Percentiles rank a stretch among this genome's conserved stretches.
phyloP scores from a whole-genome alignment of 202 grass and related monocot species.

The Zizania palustris region DNA sequence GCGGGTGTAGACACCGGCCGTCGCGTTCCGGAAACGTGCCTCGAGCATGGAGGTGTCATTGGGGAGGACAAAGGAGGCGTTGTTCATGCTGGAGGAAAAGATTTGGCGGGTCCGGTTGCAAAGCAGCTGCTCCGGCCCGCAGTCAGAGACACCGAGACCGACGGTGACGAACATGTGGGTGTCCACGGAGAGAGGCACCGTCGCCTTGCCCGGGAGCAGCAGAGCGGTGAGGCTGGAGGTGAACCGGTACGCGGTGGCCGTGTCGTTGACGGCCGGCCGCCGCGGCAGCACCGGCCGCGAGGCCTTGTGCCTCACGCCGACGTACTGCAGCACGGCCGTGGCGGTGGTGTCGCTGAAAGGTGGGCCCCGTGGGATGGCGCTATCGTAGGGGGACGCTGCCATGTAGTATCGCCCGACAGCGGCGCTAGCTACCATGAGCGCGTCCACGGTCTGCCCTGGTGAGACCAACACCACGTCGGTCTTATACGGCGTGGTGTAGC shows the following conservation, averaged over 20 bases:
- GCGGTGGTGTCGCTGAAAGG: slow-evolving; percentile 22
- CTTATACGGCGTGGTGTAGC: slow-evolving; percentile 51
- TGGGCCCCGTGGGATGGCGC: not conserved
- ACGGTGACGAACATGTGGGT: slow-evolving; percentile 60
- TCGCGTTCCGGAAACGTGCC: slow-evolving; percentile 1
- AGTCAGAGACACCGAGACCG: slow-evolving; percentile 42
- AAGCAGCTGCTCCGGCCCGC: slow-evolving; percentile 28
- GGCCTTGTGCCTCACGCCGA: not conserved
- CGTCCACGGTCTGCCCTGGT: slow-evolving; percentile 60
- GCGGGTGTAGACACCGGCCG: slow-evolving; percentile 43
- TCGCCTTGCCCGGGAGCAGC: slow-evolving; percentile 23
- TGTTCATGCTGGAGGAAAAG: slow-evolving; percentile 74
- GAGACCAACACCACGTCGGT: slow-evolving; percentile 49
- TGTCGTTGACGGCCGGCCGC: slow-evolving; percentile 41
- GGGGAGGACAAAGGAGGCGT: slow-evolving; percentile 56
- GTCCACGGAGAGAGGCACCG: slow-evolving; percentile 52
- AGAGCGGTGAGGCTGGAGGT: slow-evolving; percentile 46
- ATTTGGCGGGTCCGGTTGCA: slow-evolving; percentile 28
- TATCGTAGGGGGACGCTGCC: slow-evolving; percentile 43
- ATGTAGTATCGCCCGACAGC: slow-evolving; percentile 49
- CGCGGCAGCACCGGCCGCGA: not conserved
- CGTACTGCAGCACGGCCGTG: slow-evolving; percentile 44
- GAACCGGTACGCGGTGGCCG: slow-evolving; percentile 37
- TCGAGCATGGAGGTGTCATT: slow-evolving; percentile 44
- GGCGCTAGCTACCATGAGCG: slow-evolving; percentile 47